Evolutionary conservation across 768 basidiomycete species (phyloP).

Genomic region (Sutorius australiensis): DNA sequence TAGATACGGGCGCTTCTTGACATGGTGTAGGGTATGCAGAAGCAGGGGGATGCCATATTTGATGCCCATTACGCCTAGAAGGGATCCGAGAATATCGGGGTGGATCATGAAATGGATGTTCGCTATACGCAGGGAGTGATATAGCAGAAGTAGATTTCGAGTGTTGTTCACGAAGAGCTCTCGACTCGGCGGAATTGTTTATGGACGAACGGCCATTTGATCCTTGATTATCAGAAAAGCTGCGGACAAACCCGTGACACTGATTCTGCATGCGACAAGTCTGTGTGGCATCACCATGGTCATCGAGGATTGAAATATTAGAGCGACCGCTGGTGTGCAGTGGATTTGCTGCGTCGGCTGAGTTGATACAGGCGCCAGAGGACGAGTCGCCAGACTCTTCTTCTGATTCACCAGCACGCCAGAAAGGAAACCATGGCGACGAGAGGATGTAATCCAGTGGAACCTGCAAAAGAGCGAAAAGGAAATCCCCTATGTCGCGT

Average conservation of each 20-base stretch:
- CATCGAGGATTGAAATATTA: constrained; percentile 11
- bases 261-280: constrained; percentile 7
- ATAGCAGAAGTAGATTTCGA: constrained; percentile 15
- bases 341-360: constrained; percentile 1
- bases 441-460: constrained; percentile 36
- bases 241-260: constrained; percentile 14
- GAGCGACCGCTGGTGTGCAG: constrained; percentile 8
- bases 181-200: constrained; percentile 2
- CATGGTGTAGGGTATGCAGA: constrained; percentile 34
- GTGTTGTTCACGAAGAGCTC: constrained; percentile 7
- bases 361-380: not conserved
- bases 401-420: constrained; percentile 15
- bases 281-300: constrained; percentile 5
- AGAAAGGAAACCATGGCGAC: constrained; percentile 27
- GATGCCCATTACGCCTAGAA: constrained; percentile 27
- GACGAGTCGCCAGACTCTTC: constrained; percentile 5
- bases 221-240: constrained; percentile 16
- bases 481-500: constrained; percentile 62
- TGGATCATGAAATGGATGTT: constrained; percentile 20
- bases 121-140: constrained; percentile 24
- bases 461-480: constrained; percentile 41
- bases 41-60: constrained; percentile 63
- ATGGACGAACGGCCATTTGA: not conserved
- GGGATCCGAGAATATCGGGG: constrained; percentile 23
- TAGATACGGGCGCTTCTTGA: constrained; percentile 12